phyloP scores from a whole-genome alignment of 208 protist genomes.

The Wallacemonas sp. region DNA sequence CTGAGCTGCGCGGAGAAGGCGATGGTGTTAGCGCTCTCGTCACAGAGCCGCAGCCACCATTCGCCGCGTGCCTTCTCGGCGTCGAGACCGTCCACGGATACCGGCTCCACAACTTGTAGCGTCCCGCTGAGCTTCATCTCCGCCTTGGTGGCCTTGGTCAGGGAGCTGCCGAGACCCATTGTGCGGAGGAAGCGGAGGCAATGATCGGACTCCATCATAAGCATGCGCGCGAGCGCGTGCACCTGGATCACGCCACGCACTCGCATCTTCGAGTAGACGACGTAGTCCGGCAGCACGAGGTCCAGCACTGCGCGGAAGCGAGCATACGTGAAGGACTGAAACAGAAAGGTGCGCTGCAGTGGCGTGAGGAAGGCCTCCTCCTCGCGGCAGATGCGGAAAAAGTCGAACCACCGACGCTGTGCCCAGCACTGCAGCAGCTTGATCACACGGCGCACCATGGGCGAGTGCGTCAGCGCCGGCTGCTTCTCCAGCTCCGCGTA shows the following conservation, averaged over 20 bases:
- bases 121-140: constrained; percentile 24
- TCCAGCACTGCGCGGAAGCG: constrained; percentile 82
- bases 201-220: constrained; percentile 55
- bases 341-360: constrained; percentile 72
- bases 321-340: constrained; percentile 85
- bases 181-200: constrained; percentile 56
- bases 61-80: neutral
- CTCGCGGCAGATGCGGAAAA: constrained; percentile 61
- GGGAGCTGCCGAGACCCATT: constrained; percentile 55
- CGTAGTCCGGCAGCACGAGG: constrained; percentile 70
- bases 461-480: constrained; percentile 58
- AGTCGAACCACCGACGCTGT: constrained; percentile 70
- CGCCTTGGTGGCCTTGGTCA: constrained; percentile 23
- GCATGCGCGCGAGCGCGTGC: constrained; percentile 39
- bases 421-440: constrained; percentile 72
- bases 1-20: constrained; percentile 55
- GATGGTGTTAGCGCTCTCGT: constrained; percentile 32
- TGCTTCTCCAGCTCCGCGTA: constrained; percentile 76
- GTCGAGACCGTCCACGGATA: too few relatives aligned
- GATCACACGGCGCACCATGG: constrained; percentile 55
- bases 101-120: too few relatives aligned
- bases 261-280: constrained; percentile 62
- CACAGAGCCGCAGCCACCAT: constrained; percentile 33
- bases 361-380: constrained; percentile 41
- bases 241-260: constrained; percentile 49